Evolutionary conservation across 108 stramenopile species (phyloP).

Genomic region (Fistulifera pelliculosa): DNA sequence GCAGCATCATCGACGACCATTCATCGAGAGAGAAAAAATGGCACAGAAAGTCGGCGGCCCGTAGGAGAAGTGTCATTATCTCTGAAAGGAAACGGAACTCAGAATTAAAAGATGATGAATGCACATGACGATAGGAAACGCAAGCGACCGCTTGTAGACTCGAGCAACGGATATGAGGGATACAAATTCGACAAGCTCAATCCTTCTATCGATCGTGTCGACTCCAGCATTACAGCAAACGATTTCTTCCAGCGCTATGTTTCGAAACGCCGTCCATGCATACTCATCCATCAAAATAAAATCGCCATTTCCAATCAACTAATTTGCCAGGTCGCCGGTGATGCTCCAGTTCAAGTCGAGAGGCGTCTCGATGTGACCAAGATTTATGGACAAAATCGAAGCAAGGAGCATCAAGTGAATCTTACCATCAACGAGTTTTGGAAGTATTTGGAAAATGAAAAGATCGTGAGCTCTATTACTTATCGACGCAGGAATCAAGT

Average conservation of each 20-base stretch:
- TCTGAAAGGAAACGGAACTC: too few species aligned
- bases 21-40: too few species aligned
- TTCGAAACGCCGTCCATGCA: not conserved
- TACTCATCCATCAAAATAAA: not conserved
- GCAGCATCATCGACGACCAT: too few species aligned
- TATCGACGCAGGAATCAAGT: constrained; percentile 13
- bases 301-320: not conserved
- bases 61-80: too few species aligned
- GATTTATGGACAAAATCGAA: constrained; percentile 31
- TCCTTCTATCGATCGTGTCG: constrained; percentile 3
- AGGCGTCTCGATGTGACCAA: constrained; percentile 14
- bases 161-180: too few species aligned
- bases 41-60: too few species aligned
- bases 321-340: constrained; percentile 1
- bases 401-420: constrained; percentile 17
- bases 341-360: constrained; percentile 26
- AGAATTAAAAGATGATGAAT: too few species aligned
- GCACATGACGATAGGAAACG: too few species aligned
- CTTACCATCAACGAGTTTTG: constrained; percentile 26
- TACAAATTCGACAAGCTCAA: too few species aligned
- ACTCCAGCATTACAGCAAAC: not conserved
- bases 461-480: constrained; percentile 16
- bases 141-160: too few species aligned
- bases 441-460: constrained; percentile 19
- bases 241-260: not conserved